Evolutionary conservation across 345 rosid genomes (phyloP).

Genomic region (Brassica nigra): DNA sequence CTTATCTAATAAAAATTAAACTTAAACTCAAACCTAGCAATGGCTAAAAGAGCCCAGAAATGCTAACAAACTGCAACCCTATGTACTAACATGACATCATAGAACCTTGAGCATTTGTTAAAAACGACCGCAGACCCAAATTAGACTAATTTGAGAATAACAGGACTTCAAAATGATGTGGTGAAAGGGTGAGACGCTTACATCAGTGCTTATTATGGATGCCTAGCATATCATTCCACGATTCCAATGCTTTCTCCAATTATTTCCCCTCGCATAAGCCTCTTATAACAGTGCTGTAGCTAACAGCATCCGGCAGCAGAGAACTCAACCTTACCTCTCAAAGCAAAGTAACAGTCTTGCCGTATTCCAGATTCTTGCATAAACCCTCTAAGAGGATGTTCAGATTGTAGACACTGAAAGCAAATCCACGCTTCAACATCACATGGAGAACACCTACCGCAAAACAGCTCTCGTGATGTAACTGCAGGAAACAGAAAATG

Average conservation of each 20-base stretch:
- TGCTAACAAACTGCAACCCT: too few relatives aligned
- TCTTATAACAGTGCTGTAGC: constrained; percentile 52
- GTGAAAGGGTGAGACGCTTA: constrained; percentile 33
- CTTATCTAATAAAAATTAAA: too few relatives aligned
- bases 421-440: constrained; percentile 65
- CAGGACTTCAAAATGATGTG: too few relatives aligned
- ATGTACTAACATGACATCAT: too few relatives aligned
- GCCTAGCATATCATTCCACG: constrained; percentile 51
- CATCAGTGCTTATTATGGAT: constrained; percentile 75
- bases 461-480: constrained; percentile 26
- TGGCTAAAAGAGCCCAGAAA: too few relatives aligned
- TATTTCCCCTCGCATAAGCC: constrained; percentile 56
- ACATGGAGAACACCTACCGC: constrained; percentile 54
- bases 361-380: constrained; percentile 45
- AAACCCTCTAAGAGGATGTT: constrained; percentile 61
- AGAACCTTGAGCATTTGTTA: constrained; percentile 81
- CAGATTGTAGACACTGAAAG: constrained; percentile 41
- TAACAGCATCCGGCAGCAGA: constrained; percentile 46
- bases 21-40: too few relatives aligned
- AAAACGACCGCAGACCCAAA: background rate
- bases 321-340: constrained; percentile 44
- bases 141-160: background rate
- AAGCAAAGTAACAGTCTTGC: constrained; percentile 45
- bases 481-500: constrained; percentile 57
- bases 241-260: constrained; percentile 43